Percentiles rank a stretch among this genome's conserved stretches.
Conservation (phyloP, 208 protist genomes). For the Porcisia hertigi region DNA sequence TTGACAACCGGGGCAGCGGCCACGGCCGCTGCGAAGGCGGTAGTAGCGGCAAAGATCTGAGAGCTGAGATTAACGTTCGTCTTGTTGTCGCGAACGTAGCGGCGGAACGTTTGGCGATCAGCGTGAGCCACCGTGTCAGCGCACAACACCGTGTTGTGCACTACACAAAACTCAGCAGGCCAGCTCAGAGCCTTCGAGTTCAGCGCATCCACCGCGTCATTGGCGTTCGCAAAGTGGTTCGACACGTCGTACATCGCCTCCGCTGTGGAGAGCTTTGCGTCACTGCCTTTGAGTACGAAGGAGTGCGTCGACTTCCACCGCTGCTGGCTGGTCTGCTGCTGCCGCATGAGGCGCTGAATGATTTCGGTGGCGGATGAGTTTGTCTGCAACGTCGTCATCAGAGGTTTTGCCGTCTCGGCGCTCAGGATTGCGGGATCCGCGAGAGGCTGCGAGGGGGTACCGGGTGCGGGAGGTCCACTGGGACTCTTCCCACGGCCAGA, state of each 20-base stretch:
- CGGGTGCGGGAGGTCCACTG: conserved; percentile 22
- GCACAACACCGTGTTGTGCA: conserved; percentile 72
- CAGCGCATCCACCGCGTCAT: conserved; percentile 69
- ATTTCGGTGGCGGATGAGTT: conserved; percentile 29
- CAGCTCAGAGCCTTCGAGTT: conserved; percentile 69
- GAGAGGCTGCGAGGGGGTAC: conserved; percentile 42
- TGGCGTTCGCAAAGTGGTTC: conserved; percentile 48
- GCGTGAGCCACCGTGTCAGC: conserved; percentile 55
- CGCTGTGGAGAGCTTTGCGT: conserved; percentile 57
- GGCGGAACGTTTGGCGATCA: conserved; percentile 71
- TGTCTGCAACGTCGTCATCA: conserved; percentile 26
- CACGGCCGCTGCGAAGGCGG: conserved; percentile 22
- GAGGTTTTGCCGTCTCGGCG: conserved; percentile 56
- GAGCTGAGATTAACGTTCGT: conserved; percentile 41
- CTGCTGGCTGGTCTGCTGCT: conserved; percentile 36
- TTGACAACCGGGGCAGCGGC: conserved; percentile 11
- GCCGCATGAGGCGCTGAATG: conserved; percentile 39
- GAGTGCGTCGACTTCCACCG: conserved; percentile 57
- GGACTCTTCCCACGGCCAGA: conserved; percentile 60
- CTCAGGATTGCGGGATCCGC: conserved; percentile 81
- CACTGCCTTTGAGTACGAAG: conserved; percentile 72
- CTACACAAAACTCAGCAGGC: conserved; percentile 82
- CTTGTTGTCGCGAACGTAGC: conserved; percentile 76
- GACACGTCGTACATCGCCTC: conserved; percentile 73
- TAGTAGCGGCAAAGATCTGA: conserved; percentile 33